Percentiles rank a stretch among this genome's conserved stretches.
Conservation (phyloP, 148 eudicot genomes). For the Linanthus parryae region DNA sequence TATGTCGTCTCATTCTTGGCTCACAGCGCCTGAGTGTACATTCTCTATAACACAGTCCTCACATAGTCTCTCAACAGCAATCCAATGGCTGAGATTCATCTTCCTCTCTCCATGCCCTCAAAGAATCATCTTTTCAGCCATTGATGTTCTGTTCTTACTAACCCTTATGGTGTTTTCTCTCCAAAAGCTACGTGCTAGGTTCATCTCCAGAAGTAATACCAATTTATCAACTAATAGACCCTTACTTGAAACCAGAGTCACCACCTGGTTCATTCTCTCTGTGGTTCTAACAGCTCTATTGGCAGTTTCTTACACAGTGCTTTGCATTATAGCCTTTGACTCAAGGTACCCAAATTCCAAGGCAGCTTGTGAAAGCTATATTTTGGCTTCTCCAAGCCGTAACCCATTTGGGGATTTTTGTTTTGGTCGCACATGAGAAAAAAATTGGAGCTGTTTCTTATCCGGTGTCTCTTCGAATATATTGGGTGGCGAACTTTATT, state of each 20-base stretch:
- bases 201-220: slow-evolving; percentile 7
- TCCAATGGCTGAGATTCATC: slow-evolving; percentile 63
- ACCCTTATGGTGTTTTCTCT: slow-evolving; percentile 33
- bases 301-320: slow-evolving; percentile 23
- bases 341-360: slow-evolving; percentile 18
- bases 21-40: slow-evolving; percentile 67
- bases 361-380: slow-evolving; percentile 28
- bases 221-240: slow-evolving; percentile 26
- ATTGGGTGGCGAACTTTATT: slow-evolving; percentile 38
- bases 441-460: slow-evolving; percentile 37
- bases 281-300: slow-evolving; percentile 25
- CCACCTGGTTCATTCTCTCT: slow-evolving; percentile 29
- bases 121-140: slow-evolving; percentile 43
- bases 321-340: slow-evolving; percentile 26
- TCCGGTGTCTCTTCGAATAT: slow-evolving; percentile 42
- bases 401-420: slow-evolving; percentile 30
- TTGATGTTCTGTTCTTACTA: slow-evolving; percentile 57
- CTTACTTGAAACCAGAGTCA: slow-evolving; percentile 29
- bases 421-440: slow-evolving; percentile 43
- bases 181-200: slow-evolving; percentile 31
- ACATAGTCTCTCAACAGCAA: slow-evolving; percentile 24
- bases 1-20: slow-evolving; percentile 65
- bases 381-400: slow-evolving; percentile 39
- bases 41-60: slow-evolving; percentile 16
- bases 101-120: slow-evolving; percentile 90